Base-by-base conservation (phyloP, 768 basidiomycete species). In the Serendipita sp. region DNA sequence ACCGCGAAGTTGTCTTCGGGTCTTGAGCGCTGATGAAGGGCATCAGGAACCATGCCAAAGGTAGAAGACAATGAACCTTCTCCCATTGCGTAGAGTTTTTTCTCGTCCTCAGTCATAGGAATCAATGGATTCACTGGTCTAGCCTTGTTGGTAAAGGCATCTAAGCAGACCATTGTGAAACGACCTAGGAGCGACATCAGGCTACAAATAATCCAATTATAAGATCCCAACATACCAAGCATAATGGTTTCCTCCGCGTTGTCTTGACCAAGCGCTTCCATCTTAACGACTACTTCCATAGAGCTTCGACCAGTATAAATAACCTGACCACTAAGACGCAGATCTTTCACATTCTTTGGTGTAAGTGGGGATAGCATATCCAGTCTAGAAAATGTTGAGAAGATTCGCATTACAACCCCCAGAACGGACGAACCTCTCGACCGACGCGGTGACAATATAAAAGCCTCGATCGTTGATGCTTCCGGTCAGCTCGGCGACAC, bases 141-240 rank as follows among this genome's bases (percentile, higher is more conserved):
- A 0, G 89, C 83, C 62, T 78, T 79, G 66, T 85, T 82, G 2
- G 86, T 87, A 13, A 72, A 71, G 0, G 85, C 80, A 69, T 91
- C 84, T 64, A 88, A 76, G 70, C 87, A 90, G 4, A 91, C 89
- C 89, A 92, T 92, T 0, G 85, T 85, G 75, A 92, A 92, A n/a
- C 89, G 82, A n/a, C 91, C 90, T 89, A 55, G 18, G 27, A 40
- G 64, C 3, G 13, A 3, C 48, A 16, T 16, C 10, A 65, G 18
- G 23, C 55, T 44, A 55, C 16, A 27, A 34, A 34, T 18, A 43
- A 62, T 44, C 68, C 62, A 44, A 37, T 40, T 13, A 66, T 60
- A 4, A 66, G 23, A 23, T 23, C 23, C 23, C 23, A 6, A 29
- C 73, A 53, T 70, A 83, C 88, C 87, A 44, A 91, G 75, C 67